Base-by-base conservation (phyloP, 768 basidiomycete genomes). In the Collybia mongolica region DNA sequence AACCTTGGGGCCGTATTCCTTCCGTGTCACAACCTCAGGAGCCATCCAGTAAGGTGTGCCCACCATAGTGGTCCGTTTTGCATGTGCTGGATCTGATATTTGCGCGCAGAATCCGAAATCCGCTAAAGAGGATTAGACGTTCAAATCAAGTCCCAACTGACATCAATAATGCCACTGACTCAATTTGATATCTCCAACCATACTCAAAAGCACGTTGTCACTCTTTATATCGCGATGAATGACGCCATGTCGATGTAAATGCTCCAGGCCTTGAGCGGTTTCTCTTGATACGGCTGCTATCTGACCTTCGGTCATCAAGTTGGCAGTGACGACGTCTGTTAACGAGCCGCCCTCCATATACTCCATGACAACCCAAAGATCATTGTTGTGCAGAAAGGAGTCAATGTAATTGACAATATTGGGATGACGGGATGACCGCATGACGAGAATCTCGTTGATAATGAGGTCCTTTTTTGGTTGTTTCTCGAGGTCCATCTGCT, bases 331-430 rank as follows among this genome's bases (percentile, higher is more conserved):
- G 54, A 98, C 94, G 64, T 98, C 96, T 4, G 96, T 99, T 39
- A 98, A 73, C 24, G 84, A 87, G 28, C 93, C 91, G 36, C 95
- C 95, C 71, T 98, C 95, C 96, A 98, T 98, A 70, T 95, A 98
- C 72, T 98, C 97, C 97, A 99, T 98, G 49, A 98, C 93, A 35
- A 99, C 94, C 97, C 97, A 98, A 3, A 99, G 77, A 63, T 98
- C 97, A 66, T 96, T 97, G 78, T 92, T 94, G 76, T 96, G 83
- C 37, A 98, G 71, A 81, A 98, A 99, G 2, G 94, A 96, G 66
- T 99, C 97, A 63, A 98, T 98, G 72, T 93, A 99, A 67, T 99
- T 98, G 74, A 99, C 96, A 59, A 98, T 98, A 65, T 99, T 99
- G n/a, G 94, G 93, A 66, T 98, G 95, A 29, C 91, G 81, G 15